Conservation (phyloP, 2,329 filamentous ascomycete species). For the Sclerotiophoma versabilis region DNA sequence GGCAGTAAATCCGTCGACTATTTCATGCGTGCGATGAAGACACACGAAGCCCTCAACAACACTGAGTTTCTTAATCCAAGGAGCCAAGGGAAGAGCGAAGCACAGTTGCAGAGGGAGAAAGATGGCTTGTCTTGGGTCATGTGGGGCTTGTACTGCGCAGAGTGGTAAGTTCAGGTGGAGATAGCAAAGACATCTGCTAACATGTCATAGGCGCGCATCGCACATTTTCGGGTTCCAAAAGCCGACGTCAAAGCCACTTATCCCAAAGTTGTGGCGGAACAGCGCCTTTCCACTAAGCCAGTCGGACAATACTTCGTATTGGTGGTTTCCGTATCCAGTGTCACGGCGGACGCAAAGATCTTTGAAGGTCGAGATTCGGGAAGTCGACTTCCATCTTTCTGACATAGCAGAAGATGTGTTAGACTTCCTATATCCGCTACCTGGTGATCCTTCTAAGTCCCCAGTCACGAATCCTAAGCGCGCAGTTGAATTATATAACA, state of each 20-base stretch:
- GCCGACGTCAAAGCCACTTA: not conserved
- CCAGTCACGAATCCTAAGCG: not conserved
- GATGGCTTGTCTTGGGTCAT: not conserved
- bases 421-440: not conserved
- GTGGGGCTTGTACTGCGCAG: conserved; percentile 1
- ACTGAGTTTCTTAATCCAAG: not conserved
- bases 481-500: not conserved
- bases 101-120: not conserved
- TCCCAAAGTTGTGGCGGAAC: not conserved
- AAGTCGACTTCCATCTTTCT: not conserved
- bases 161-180: not conserved
- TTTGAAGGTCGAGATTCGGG: not conserved
- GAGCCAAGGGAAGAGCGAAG: not conserved
- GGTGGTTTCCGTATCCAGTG: not conserved
- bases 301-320: not conserved
- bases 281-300: not conserved
- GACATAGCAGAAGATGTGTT: conserved; percentile 1
- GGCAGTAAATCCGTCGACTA: not conserved
- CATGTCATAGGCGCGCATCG: not conserved
- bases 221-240: not conserved
- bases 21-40: not conserved
- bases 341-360: not conserved
- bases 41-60: not conserved
- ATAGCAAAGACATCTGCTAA: not conserved
- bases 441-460: not conserved